Conservation (phyloP, 306 rosid genomes). For the Pyrus pyrifolia region DNA sequence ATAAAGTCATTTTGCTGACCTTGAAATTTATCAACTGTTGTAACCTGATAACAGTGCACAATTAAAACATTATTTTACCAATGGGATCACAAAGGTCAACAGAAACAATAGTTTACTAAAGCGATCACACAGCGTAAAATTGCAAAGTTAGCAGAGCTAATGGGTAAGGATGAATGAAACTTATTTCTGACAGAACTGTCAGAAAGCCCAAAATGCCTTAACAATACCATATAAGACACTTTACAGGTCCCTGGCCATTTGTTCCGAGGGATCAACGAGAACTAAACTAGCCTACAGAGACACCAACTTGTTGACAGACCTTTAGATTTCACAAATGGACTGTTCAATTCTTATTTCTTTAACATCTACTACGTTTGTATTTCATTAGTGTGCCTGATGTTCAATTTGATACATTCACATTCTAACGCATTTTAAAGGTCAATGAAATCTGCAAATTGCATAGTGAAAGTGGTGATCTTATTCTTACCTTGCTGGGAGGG, state of each 20-base stretch:
- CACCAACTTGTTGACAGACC: not conserved
- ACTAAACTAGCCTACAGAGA: not conserved
- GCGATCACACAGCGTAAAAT: not conserved
- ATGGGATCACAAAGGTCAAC: not conserved
- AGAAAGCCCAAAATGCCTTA: not conserved
- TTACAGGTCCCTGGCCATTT: not conserved
- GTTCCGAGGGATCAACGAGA: not conserved
- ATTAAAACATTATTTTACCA: not conserved
- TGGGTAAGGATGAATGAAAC: not conserved
- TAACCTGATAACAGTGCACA: slow-evolving; percentile 45
- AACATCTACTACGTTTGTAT: not conserved
- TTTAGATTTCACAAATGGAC: not conserved
- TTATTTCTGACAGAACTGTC: not conserved
- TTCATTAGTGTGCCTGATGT: not conserved
- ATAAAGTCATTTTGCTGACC: slow-evolving; percentile 99
- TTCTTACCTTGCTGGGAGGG: slow-evolving; percentile 82
- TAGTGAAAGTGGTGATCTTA: not conserved
- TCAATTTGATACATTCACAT: not conserved
- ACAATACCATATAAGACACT: not conserved
- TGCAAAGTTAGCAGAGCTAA: not conserved
- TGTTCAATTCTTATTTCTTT: not conserved
- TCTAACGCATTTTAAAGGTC: not conserved
- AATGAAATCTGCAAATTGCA: not conserved
- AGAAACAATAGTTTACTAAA: not conserved
- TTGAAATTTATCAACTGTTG: slow-evolving; percentile 97